Conservation (phyloP, 192 early-diverging fungal species). For the Rhizophagus prolifer region DNA sequence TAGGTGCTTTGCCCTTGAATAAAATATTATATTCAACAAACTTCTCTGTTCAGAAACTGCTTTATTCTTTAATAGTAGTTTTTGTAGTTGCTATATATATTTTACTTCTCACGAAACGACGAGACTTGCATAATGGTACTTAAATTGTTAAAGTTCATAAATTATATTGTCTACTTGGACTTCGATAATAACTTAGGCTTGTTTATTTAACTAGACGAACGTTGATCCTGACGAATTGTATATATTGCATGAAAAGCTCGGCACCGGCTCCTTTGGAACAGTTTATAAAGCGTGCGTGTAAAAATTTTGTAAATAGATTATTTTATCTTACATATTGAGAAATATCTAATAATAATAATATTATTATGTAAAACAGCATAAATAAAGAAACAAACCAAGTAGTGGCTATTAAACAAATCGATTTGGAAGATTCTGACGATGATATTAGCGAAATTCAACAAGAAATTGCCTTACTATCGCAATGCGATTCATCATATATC, state of each 20-base stretch:
- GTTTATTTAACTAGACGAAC: slow-evolving; percentile 28
- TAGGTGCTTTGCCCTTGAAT: no score
- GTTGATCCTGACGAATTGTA: slow-evolving; percentile 46
- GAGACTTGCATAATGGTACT: no score
- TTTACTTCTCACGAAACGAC: no score
- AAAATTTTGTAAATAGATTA: not conserved
- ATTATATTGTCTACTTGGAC: no score
- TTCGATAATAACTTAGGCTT: not conserved
- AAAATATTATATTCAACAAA: no score
- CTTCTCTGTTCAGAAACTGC: no score
- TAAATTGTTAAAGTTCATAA: no score
- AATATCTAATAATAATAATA: not conserved
- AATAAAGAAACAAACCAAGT: slow-evolving; percentile 47
- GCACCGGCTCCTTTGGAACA: slow-evolving; percentile 54
- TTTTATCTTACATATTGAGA: no score
- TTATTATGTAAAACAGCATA: slow-evolving; percentile 34
- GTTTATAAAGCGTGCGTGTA: slow-evolving; percentile 54
- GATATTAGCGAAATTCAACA: slow-evolving; percentile 56
- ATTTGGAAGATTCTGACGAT: slow-evolving; percentile 51
- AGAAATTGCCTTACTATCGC: slow-evolving; percentile 49
- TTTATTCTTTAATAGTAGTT: no score
- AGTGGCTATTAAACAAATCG: slow-evolving; percentile 53
- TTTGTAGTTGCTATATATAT: no score
- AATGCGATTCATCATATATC: slow-evolving; percentile 49
- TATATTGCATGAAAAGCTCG: slow-evolving; percentile 50